These are phyloP conservation scores for Geranomyces michiganensis DNA, from an alignment of 192 early-diverging fungal genomes.

Conservation along the genomic window DNA sequence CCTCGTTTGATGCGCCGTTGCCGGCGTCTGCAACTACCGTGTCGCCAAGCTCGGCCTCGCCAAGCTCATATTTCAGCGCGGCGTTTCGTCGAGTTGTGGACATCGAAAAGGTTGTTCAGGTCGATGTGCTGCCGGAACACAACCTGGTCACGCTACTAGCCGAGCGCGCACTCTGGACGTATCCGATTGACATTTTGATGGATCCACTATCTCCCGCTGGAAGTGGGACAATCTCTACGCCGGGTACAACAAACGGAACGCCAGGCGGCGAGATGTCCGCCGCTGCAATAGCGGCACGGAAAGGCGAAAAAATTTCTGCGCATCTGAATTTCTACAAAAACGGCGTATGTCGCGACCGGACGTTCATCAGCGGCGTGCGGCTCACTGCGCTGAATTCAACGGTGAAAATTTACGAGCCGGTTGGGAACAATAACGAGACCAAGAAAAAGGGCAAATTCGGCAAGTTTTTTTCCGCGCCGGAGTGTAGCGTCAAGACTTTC, in stretches of 20 bases:
- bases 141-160: constrained; percentile 81
- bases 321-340: constrained; percentile 76
- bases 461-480: constrained; percentile 57
- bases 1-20: not conserved
- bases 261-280: not conserved
- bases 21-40: not conserved
- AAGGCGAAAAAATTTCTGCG: constrained; percentile 57
- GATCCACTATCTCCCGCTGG: not conserved
- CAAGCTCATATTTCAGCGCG: not conserved
- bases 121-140: constrained; percentile 83
- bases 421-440: constrained; percentile 50
- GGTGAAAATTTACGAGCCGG: constrained; percentile 77
- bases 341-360: constrained; percentile 58
- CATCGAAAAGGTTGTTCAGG: constrained; percentile 80
- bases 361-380: constrained; percentile 70
- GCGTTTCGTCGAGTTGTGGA: constrained; percentile 52
- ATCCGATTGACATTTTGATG: not conserved
- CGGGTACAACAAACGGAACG: not conserved
- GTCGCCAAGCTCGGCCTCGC: not conserved
- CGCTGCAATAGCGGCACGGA: not conserved
- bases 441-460: constrained; percentile 52
- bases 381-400: constrained; percentile 73
- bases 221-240: too few species aligned
- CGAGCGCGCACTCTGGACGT: constrained; percentile 30
- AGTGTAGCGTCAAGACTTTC: constrained; percentile 57